Conservation (phyloP, 2,329 filamentous ascomycete species). For the Pseudogymnoascus sp. region DNA sequence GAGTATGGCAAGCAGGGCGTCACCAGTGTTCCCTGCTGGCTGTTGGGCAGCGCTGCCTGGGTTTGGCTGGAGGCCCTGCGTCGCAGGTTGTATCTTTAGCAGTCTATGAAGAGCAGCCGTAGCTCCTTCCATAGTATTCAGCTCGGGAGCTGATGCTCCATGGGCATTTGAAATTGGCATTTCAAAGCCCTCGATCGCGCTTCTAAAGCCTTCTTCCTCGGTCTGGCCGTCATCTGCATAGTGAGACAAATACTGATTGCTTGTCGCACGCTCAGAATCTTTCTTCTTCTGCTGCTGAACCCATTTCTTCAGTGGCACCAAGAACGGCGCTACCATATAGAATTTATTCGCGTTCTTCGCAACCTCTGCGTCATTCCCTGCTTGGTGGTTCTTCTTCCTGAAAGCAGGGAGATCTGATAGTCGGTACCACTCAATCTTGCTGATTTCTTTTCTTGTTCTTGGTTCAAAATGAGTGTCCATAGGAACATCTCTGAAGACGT, state of each 20-base stretch:
- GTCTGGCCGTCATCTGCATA: slow-evolving; percentile 50
- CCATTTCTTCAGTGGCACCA: slow-evolving; percentile 82
- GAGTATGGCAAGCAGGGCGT: slow-evolving; percentile 50
- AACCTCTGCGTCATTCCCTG: slow-evolving; percentile 45
- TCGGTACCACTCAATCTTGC: slow-evolving; percentile 92
- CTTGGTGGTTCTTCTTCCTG: slow-evolving; percentile 54
- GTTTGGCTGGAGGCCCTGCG: slow-evolving; percentile 39
- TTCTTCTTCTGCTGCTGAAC: slow-evolving; percentile 74
- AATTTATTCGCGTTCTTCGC: slow-evolving; percentile 72
- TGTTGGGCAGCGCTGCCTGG: slow-evolving; percentile 13
- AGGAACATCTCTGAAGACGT: slow-evolving; percentile 82
- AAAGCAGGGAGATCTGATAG: slow-evolving; percentile 80
- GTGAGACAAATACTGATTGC: slow-evolving; percentile 35
- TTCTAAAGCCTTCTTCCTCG: slow-evolving; percentile 46
- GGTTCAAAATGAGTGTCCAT: slow-evolving; percentile 84
- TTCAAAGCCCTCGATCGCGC: slow-evolving; percentile 5
- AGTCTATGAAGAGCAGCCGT: slow-evolving; percentile 45
- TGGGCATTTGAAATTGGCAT: background rate
- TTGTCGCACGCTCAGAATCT: slow-evolving; percentile 46
- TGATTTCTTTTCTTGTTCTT: slow-evolving; percentile 91
- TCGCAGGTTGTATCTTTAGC: slow-evolving; percentile 48
- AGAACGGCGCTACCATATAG: slow-evolving; percentile 95
- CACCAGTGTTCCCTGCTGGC: slow-evolving; percentile 29
- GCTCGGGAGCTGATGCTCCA: slow-evolving; percentile 16
- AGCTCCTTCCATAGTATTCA: slow-evolving; percentile 43